Evolutionary conservation across 2,329 filamentous ascomycete species (phyloP).

Genomic region (Hysterium pulicare): DNA sequence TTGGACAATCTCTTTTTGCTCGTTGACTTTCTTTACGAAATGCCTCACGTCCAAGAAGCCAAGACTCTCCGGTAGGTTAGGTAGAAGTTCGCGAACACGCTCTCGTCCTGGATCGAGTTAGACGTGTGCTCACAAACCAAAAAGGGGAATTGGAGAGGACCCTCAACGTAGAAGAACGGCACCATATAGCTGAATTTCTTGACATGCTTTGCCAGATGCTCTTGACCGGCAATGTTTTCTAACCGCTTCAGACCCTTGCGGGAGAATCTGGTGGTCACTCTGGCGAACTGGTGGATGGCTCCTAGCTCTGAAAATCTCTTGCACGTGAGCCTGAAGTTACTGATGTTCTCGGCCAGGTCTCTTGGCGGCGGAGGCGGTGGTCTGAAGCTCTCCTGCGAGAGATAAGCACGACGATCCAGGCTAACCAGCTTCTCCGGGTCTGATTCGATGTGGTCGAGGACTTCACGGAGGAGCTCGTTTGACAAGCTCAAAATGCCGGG

Average conservation of each 20-base stretch:
- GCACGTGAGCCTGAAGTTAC: slow-evolving; percentile 48
- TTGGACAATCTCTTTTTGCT: slow-evolving; percentile 51
- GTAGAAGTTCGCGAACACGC: slow-evolving; percentile 39
- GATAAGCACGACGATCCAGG: slow-evolving; percentile 49
- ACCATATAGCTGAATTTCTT: slow-evolving; percentile 61
- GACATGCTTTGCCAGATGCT: slow-evolving; percentile 52
- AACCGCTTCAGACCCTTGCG: slow-evolving; percentile 48
- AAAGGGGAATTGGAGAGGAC: slow-evolving; percentile 33
- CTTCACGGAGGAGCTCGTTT: slow-evolving; percentile 50
- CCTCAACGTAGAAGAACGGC: slow-evolving; percentile 56
- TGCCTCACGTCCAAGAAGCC: slow-evolving; percentile 38
- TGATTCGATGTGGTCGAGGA: slow-evolving; percentile 52
- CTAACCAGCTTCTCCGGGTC: slow-evolving; percentile 50
- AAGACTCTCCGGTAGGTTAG: slow-evolving; percentile 33
- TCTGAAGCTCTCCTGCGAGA: slow-evolving; percentile 53
- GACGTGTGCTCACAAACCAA: slow-evolving; percentile 12
- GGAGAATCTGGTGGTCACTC: slow-evolving; percentile 52
- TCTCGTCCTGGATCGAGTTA: slow-evolving; percentile 36
- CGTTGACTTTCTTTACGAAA: slow-evolving; percentile 45
- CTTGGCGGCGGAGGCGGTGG: slow-evolving; percentile 40
- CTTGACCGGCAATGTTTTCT: slow-evolving; percentile 47
- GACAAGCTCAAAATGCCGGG: slow-evolving; percentile 39
- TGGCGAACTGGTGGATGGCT: slow-evolving; percentile 50
- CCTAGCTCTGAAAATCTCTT: slow-evolving; percentile 50
- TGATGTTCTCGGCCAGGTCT: slow-evolving; percentile 44